These are phyloP conservation scores for Aureobasidium sp. DNA, from an alignment of 2,329 filamentous ascomycete genomes.

Conservation along the genomic window DNA sequence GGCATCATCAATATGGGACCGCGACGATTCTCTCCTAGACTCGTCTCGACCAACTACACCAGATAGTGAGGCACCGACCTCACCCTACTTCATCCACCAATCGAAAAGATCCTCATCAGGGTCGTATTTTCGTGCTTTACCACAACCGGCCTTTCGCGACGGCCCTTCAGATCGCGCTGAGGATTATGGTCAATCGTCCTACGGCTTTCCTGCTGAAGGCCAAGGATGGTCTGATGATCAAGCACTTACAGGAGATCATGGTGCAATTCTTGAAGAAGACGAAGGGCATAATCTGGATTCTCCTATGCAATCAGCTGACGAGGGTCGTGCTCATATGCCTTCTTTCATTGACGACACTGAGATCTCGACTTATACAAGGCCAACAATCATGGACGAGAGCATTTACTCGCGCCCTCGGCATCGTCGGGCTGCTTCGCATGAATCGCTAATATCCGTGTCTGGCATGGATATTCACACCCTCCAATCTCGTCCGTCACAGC, in stretches of 20 bases:
- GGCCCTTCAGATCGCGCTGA: slow-evolving; percentile 6
- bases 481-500: slow-evolving; percentile 64
- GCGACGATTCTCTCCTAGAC: slow-evolving; percentile 47
- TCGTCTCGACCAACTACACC: slow-evolving; percentile 74
- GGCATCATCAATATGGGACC: slow-evolving; percentile 70
- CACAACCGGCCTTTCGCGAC: slow-evolving; percentile 5
- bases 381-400: slow-evolving; percentile 17
- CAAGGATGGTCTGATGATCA: background rate
- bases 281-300: slow-evolving; percentile 8
- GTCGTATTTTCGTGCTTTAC: slow-evolving; percentile 15
- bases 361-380: slow-evolving; percentile 20
- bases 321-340: background rate
- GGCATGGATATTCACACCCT: slow-evolving; percentile 80
- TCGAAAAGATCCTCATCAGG: slow-evolving; percentile 48
- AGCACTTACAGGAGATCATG: background rate
- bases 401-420: slow-evolving; percentile 37
- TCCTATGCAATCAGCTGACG: background rate
- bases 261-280: slow-evolving; percentile 11
- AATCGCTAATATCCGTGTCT: slow-evolving; percentile 78
- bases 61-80: slow-evolving; percentile 52
- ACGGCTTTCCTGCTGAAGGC: slow-evolving; percentile 1
- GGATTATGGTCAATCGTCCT: background rate
- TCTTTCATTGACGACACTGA: slow-evolving; percentile 14
- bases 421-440: slow-evolving; percentile 66
- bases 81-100: slow-evolving; percentile 57